Conservation (phyloP, 129 eudicot genomes). For the Centrapalus pauciflorus region DNA sequence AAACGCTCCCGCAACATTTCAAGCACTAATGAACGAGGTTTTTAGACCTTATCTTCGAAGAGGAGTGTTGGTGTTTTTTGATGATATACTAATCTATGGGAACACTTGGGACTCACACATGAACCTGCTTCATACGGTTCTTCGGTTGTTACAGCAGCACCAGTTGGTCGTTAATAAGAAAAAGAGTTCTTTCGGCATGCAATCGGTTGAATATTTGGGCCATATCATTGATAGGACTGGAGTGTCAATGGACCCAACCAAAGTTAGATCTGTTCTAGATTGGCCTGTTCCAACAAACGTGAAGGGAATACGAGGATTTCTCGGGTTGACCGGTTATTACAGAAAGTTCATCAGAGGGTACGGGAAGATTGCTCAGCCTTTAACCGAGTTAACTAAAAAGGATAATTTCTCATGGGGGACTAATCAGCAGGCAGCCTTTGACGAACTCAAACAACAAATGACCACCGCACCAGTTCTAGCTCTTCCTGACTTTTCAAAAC, state of each 20-base stretch:
- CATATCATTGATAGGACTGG: not conserved
- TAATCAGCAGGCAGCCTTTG: not conserved
- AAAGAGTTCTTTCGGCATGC: not conserved
- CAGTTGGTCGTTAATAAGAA: not conserved
- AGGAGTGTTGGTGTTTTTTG: not conserved
- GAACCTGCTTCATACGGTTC: not conserved
- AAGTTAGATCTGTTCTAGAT: not conserved
- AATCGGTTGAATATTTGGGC: not conserved
- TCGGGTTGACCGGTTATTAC: too few relatives aligned
- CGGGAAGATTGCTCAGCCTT: not conserved
- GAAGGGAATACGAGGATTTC: not conserved
- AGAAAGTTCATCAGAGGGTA: not conserved
- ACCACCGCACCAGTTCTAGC: too few relatives aligned
- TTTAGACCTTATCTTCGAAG: not conserved
- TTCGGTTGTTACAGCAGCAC: not conserved
- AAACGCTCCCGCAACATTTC: not conserved
- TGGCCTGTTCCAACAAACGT: not conserved
- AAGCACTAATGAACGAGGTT: not conserved
- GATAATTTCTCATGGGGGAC: not conserved
- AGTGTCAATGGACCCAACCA: not conserved
- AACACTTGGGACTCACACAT: not conserved
- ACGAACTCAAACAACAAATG: not conserved
- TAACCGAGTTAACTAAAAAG: not conserved
- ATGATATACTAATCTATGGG: not conserved
- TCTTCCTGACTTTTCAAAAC: too few relatives aligned